These are phyloP conservation scores for Madurella mycetomatis DNA, from an alignment of 2,329 filamentous ascomycete species.

Conservation along the genomic window DNA sequence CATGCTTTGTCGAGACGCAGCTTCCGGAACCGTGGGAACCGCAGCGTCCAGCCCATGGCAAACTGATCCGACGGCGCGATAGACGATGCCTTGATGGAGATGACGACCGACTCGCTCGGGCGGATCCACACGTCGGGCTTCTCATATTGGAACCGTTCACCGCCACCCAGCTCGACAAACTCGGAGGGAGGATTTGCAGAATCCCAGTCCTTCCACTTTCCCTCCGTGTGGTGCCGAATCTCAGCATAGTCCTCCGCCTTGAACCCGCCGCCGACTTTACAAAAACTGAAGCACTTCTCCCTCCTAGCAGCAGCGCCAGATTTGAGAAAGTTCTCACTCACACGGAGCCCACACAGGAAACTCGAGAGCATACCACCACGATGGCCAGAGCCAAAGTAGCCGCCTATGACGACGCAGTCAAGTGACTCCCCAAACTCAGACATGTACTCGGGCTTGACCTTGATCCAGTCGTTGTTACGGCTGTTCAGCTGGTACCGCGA, in stretches of 20 bases:
- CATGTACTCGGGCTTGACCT: conserved; percentile 99
- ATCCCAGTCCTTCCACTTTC: conserved; percentile 90
- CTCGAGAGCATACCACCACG: conserved; percentile 79
- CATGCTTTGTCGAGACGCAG: conserved; percentile 80
- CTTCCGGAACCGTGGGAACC: conserved; percentile 85
- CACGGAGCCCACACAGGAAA: conserved; percentile 83
- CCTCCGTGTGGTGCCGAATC: conserved; percentile 78
- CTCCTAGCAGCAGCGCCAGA: conserved; percentile 48
- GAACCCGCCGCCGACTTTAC: conserved; percentile 96
- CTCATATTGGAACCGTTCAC: conserved; percentile 66
- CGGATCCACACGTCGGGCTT: conserved; percentile 90
- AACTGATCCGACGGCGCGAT: conserved; percentile 74
- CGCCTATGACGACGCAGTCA: conserved; percentile 84
- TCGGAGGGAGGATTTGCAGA: conserved; percentile 67
- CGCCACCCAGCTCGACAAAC: conserved; percentile 77
- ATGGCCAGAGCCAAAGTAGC: conserved; percentile 84
- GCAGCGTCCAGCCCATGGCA: conserved; percentile 68
- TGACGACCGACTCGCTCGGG: conserved; percentile 78
- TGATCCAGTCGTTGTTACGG: conserved; percentile 94
- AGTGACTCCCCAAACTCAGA: conserved; percentile 89
- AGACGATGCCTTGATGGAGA: conserved; percentile 84
- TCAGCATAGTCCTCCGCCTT: conserved; percentile 77
- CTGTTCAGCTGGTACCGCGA: conserved; percentile 84
- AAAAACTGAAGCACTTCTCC: conserved; percentile 88
- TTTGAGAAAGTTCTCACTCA: conserved; percentile 62